A percentile compares a stretch with the other conserved stretches of the same genome.
phyloP scores from a whole-genome alignment of 179 eudicot species.

The Actinidia chinensis region DNA sequence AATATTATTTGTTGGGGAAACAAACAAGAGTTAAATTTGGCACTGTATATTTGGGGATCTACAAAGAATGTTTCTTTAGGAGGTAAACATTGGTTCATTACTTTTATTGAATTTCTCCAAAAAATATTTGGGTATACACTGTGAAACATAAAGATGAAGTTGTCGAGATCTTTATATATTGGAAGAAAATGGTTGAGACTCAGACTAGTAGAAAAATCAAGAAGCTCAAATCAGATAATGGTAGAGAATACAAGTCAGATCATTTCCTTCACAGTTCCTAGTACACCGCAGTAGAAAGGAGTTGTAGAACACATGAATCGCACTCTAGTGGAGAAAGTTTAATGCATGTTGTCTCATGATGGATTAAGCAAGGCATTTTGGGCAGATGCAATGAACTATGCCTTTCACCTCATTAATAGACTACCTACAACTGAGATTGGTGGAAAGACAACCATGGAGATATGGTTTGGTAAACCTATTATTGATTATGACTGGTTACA shows the following conservation, averaged over 20 bases:
- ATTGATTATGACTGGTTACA: background rate
- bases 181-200: too few species aligned
- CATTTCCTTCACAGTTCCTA: background rate
- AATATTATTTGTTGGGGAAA: background rate
- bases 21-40: background rate
- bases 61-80: too few species aligned
- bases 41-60: background rate
- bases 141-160: too few species aligned
- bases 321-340: background rate
- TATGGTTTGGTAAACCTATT: constrained; percentile 11
- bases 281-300: constrained; percentile 15
- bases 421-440: background rate
- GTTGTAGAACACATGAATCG: constrained; percentile 4
- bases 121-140: too few species aligned
- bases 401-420: background rate
- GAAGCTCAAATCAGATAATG: background rate
- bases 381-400: background rate
- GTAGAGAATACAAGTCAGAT: background rate
- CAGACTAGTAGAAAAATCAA: too few species aligned
- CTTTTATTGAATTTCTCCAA: background rate
- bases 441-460: constrained; percentile 11
- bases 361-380: too few species aligned
- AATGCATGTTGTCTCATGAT: too few species aligned
- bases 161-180: background rate
- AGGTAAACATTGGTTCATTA: too few species aligned